Conservation (phyloP, 169 alveolate genomes). For the Theileria equi region DNA sequence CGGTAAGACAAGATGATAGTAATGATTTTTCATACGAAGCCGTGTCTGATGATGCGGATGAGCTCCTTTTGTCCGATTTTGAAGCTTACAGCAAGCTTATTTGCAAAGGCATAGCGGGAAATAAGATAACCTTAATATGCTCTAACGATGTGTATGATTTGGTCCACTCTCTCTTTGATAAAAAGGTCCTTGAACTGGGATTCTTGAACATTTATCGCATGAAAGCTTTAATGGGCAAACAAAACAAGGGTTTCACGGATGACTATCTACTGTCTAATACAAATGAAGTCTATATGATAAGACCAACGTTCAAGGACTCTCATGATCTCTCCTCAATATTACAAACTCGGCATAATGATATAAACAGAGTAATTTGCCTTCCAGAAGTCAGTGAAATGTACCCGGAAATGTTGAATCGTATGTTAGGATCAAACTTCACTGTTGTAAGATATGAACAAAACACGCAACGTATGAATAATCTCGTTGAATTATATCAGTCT, state of each 20-base stretch:
- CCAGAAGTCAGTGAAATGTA: conserved; percentile 57
- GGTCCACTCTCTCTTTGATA: conserved; percentile 13
- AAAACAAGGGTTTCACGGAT: background rate
- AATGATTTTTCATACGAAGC: background rate
- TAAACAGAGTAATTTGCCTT: conserved; percentile 38
- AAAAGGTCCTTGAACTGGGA: conserved; percentile 37
- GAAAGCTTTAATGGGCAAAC: background rate
- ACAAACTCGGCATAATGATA: conserved; percentile 18
- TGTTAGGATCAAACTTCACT: conserved; percentile 39
- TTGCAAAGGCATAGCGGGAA: background rate
- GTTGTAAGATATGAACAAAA: conserved; percentile 18
- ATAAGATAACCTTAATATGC: conserved; percentile 18
- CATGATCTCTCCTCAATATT: background rate
- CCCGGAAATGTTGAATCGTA: conserved; percentile 47
- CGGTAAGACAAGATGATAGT: background rate
- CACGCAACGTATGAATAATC: conserved; percentile 16
- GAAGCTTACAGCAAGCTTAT: background rate
- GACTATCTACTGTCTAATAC: background rate
- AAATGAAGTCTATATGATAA: conserved; percentile 7
- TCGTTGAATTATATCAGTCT: conserved; percentile 42
- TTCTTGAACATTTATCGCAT: conserved; percentile 5
- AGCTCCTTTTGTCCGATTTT: background rate
- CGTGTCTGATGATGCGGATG: conserved; percentile 1
- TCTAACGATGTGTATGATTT: conserved; percentile 45
- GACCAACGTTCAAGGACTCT: conserved; percentile 56